These are phyloP conservation scores for Trypanosoma mega DNA, from an alignment of 208 protist species.

Conservation along the genomic window DNA sequence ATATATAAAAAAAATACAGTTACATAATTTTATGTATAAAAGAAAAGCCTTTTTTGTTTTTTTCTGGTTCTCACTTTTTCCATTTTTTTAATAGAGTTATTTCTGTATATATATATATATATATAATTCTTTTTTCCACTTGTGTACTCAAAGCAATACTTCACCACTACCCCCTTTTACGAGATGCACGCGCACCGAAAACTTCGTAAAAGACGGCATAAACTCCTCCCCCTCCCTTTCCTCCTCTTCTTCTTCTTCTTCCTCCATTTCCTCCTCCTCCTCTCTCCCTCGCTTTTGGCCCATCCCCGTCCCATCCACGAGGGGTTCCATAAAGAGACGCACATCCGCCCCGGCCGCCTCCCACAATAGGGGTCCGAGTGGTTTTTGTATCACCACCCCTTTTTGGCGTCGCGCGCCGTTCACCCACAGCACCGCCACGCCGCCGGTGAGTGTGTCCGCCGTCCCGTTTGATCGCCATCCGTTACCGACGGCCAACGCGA, in stretches of 20 bases:
- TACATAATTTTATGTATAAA: too few relatives aligned
- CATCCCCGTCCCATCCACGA: neutral
- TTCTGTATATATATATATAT: constrained; percentile 11
- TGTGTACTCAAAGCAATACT: neutral
- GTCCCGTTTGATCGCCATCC: constrained; percentile 23
- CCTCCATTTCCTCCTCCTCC: neutral
- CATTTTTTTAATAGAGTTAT: too few relatives aligned
- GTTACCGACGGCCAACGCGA: constrained; percentile 19
- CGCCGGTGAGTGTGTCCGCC: too few relatives aligned
- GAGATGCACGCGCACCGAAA: constrained; percentile 1
- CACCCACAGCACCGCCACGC: neutral
- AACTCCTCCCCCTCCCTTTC: constrained; percentile 1
- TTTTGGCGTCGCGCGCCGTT: too few relatives aligned
- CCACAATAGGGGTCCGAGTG: constrained; percentile 21
- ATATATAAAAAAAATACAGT: constrained; percentile 3
- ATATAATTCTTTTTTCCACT: neutral
- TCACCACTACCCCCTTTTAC: constrained; percentile 15
- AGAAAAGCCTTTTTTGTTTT: too few relatives aligned
- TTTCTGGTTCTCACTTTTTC: too few relatives aligned
- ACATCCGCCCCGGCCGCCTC: constrained; percentile 21
- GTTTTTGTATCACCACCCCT: neutral
- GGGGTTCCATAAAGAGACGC: constrained; percentile 21
- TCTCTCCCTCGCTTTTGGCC: neutral
- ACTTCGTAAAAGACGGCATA: neutral
- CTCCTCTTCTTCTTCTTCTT: neutral